Percentiles rank a stretch among this genome's conserved stretches.
These are phyloP conservation scores for Chlamydomonas urium DNA, from an alignment of 139 green algal genomes.

Conservation along the genomic window DNA sequence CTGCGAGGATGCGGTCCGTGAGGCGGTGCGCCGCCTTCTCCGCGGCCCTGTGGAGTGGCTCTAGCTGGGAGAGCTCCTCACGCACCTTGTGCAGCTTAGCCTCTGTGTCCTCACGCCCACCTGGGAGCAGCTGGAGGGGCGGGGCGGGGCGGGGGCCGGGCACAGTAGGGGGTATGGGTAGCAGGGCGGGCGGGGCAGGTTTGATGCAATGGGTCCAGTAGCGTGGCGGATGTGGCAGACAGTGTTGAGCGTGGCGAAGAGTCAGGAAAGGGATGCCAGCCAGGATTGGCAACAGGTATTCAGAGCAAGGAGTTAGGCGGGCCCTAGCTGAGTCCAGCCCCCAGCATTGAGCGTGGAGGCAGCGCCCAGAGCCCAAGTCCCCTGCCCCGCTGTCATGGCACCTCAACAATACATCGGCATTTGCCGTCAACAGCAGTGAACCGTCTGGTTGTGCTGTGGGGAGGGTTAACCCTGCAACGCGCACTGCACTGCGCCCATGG, in stretches of 20 bases:
- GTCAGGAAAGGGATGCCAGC: background rate
- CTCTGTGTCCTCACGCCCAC: background rate
- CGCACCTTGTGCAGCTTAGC: slow-evolving; percentile 16
- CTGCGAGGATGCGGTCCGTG: slow-evolving; percentile 4
- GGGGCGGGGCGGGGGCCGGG: no score
- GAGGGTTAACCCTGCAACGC: background rate
- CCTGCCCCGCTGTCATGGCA: background rate
- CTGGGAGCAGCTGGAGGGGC: slow-evolving; percentile 12
- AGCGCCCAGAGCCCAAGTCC: background rate
- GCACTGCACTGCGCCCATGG: no score
- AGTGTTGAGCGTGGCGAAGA: background rate
- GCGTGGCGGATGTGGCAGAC: background rate
- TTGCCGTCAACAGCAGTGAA: background rate
- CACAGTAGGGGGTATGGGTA: background rate
- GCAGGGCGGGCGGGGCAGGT: background rate
- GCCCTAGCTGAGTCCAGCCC: no score
- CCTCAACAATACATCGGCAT: background rate
- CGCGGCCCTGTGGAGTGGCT: background rate
- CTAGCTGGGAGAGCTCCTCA: slow-evolving; percentile 15
- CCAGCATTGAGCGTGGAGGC: background rate
- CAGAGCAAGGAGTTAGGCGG: background rate
- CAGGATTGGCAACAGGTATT: background rate
- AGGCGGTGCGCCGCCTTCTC: background rate
- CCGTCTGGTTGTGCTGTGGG: background rate
- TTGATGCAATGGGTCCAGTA: background rate